Evolutionary conservation across 75 land plant species (phyloP), one percentile per base, ranked within the genome.

Genomic region (Sequoiadendron giganteum): DNA sequence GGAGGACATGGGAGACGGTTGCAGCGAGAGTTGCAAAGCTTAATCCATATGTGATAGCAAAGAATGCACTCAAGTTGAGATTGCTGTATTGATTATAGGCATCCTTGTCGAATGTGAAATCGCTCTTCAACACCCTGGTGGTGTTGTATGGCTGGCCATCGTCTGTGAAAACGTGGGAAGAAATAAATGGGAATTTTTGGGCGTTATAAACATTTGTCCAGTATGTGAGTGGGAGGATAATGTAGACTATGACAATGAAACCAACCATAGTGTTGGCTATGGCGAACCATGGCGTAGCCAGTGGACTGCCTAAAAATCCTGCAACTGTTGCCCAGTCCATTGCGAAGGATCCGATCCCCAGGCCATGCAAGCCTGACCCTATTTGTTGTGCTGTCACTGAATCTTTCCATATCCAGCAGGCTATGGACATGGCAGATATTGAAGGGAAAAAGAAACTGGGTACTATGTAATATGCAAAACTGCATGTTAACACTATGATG

Each of bases 291-390:
- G 99, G 99, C 1, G 88, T 89, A 19, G 91, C 94, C 13, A 97
- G 89, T 18, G 95, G 97, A 70, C 92, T 95, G 19, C 92, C 90
- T 2, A 97, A 77, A 87, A 84, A 96, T 7, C 86, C 25, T 2
- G 95, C 84, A 61, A 96, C 87, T 0, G 93, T 87, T 11, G 93
- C 21, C 98, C 97, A 94, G 45, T 97, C 96, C 2, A 97, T 52
- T 15, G 87, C 91, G 42, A 97, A 75, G 10, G 95, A 88, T 19
- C 97, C 97, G 1, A 84, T 80, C 10, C 90, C 90, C 2, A 91
- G 87, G 6, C 91, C 92, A 10, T 75, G 36, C 0, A 87, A 8
- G 1, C 93, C 94, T 9, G 89, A 91, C 28, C 91, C 91, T 0
- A 90, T 70, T 73, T 93, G 93, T 36, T 91, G 90, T 4, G 89